These are phyloP conservation scores for Pulveroboletus sp. DNA, from an alignment of 768 basidiomycete genomes.

Conservation along the genomic window DNA sequence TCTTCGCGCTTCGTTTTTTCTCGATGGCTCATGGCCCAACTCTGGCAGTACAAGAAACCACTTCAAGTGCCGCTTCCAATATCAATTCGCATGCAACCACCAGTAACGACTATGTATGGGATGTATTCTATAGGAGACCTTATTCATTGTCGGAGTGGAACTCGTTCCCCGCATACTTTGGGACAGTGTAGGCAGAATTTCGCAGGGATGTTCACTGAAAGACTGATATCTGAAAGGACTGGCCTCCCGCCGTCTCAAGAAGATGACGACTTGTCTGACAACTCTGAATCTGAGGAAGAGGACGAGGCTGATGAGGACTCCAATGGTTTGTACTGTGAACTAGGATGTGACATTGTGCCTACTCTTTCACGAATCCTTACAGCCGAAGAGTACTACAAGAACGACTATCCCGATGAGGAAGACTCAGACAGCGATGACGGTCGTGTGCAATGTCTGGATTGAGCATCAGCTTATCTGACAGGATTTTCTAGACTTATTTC, in stretches of 20 bases:
- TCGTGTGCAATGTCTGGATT: constrained; percentile 24
- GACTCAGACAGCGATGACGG: constrained; percentile 39
- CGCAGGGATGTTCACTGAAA: neutral
- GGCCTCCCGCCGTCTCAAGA: constrained; percentile 57
- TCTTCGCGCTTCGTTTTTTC: neutral
- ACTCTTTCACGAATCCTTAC: neutral
- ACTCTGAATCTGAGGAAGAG: constrained; percentile 61
- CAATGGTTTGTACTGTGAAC: constrained; percentile 48
- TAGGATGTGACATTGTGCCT: neutral
- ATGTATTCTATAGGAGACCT: constrained; percentile 74
- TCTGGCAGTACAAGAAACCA: constrained; percentile 25
- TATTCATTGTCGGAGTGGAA: constrained; percentile 58
- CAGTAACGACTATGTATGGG: constrained; percentile 74
- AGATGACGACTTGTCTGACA: constrained; percentile 51
- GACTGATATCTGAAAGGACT: constrained; percentile 37
- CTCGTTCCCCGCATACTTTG: constrained; percentile 50
- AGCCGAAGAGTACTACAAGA: constrained; percentile 84
- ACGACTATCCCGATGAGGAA: constrained; percentile 79
- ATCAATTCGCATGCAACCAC: neutral
- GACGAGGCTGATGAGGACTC: constrained; percentile 84
- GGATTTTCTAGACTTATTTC: constrained; percentile 47
- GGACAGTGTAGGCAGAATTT: constrained; percentile 50
- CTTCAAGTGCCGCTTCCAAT: constrained; percentile 6
- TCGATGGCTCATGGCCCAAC: neutral
- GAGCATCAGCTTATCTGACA: neutral